Conservation (phyloP, 2,329 filamentous ascomycete genomes). For the Aspergillus ochraceus region DNA sequence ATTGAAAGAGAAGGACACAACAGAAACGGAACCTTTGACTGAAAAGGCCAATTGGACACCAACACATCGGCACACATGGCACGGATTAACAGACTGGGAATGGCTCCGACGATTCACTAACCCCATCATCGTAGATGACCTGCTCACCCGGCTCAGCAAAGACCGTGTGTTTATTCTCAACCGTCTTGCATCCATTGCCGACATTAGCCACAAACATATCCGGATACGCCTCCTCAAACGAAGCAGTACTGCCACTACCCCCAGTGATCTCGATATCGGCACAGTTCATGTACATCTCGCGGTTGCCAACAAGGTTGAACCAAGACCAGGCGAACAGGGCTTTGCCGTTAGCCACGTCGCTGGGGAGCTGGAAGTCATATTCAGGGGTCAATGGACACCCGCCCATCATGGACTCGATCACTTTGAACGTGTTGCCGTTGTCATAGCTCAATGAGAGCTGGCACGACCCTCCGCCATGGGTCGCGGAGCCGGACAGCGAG, state of each 20-base stretch:
- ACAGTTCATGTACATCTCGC: conserved; percentile 83
- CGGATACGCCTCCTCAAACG: conserved; percentile 4
- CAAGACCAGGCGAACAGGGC: conserved; percentile 71
- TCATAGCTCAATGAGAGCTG: conserved; percentile 73
- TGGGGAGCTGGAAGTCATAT: conserved; percentile 65
- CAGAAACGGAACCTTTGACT: too few species aligned
- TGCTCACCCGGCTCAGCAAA: conserved; percentile 9
- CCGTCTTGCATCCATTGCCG: conserved; percentile 11
- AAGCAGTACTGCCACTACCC: conserved; percentile 1
- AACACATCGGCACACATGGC: too few species aligned
- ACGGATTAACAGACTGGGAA: too few species aligned
- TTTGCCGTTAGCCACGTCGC: conserved; percentile 55
- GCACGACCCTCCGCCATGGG: conserved; percentile 69
- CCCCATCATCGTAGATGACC: conserved; percentile 8
- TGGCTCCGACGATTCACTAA: not conserved
- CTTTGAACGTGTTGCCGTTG: conserved; percentile 65
- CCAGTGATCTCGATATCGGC: conserved; percentile 61
- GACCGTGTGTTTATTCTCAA: conserved; percentile 9
- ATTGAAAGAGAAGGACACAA: too few species aligned
- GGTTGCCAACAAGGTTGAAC: conserved; percentile 71
- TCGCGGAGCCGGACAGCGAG: conserved; percentile 59
- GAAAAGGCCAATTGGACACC: too few species aligned
- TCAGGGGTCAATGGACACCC: conserved; percentile 49
- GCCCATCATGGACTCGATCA: conserved; percentile 60
- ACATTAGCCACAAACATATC: conserved; percentile 15